phyloP scores from a whole-genome alignment of 2,329 filamentous ascomycete genomes.

The Penicillium corylophilum region DNA sequence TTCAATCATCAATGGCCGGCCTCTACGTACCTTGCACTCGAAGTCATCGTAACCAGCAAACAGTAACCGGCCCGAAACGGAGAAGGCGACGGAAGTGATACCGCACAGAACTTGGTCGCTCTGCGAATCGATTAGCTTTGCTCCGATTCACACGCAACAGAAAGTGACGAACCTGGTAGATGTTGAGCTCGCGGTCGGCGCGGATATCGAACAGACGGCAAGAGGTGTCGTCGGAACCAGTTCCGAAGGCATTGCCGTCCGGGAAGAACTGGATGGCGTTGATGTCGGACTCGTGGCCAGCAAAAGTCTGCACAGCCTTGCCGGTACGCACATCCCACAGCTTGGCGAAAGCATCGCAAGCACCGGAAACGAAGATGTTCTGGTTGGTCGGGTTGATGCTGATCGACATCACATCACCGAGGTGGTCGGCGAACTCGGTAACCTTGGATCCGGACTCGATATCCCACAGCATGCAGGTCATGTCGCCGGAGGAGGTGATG shows the following conservation, averaged over 20 bases:
- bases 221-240: constrained; percentile 94
- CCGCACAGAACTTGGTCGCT: constrained; percentile 96
- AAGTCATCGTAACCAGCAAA: constrained; percentile 99
- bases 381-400: constrained; percentile 99
- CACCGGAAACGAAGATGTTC: constrained; percentile 98
- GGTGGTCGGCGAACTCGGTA: constrained; percentile 95
- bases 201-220: constrained; percentile 98
- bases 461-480: constrained; percentile 99
- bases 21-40: constrained; percentile 88
- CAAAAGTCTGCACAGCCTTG: constrained; percentile 98
- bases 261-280: constrained; percentile 99
- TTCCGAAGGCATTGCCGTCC: constrained; percentile 96
- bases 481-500: constrained; percentile 95
- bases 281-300: constrained; percentile 97
- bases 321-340: constrained; percentile 98
- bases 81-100: constrained; percentile 97
- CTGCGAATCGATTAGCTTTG: constrained; percentile 48
- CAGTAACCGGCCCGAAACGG: constrained; percentile 88
- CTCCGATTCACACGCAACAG: background rate
- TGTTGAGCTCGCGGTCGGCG: constrained; percentile 77
- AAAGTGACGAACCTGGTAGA: constrained; percentile 58
- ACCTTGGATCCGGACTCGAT: constrained; percentile 97
- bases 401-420: constrained; percentile 99
- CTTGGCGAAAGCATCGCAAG: constrained; percentile 97
- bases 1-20: background rate